These are phyloP conservation scores for Dothideomycetes sp. DNA, from an alignment of 2,329 filamentous ascomycete species.

Conservation along the genomic window DNA sequence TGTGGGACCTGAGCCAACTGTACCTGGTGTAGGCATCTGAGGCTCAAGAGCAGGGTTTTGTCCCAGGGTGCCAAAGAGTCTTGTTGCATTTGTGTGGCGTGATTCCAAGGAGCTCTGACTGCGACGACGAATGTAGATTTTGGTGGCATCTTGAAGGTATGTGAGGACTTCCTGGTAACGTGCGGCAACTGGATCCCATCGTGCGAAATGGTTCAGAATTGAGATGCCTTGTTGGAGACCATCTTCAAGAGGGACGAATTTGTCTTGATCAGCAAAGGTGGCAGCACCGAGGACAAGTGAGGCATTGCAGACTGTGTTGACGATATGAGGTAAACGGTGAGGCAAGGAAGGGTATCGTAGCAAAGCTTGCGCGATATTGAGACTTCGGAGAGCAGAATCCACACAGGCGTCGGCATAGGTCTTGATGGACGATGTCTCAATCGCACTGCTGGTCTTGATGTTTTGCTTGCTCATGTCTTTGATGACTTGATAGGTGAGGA, in stretches of 20 bases:
- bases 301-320: constrained; percentile 14
- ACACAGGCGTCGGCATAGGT: constrained; percentile 13
- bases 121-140: constrained; percentile 7
- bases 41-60: neutral
- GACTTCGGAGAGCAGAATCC: constrained; percentile 8
- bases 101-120: constrained; percentile 5
- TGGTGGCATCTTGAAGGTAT: constrained; percentile 15
- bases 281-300: constrained; percentile 23
- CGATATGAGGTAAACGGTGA: constrained; percentile 9
- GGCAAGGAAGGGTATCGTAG: constrained; percentile 7
- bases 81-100: neutral
- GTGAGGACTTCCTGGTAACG: constrained; percentile 22
- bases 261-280: constrained; percentile 20
- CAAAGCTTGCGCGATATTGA: constrained; percentile 3
- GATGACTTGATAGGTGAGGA: constrained; percentile 38
- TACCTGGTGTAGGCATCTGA: neutral
- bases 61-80: constrained; percentile 7
- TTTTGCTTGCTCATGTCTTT: constrained; percentile 17
- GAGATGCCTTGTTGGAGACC: constrained; percentile 17
- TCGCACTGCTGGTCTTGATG: constrained; percentile 16
- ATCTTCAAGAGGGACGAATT: constrained; percentile 17
- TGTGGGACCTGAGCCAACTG: neutral
- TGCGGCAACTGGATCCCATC: constrained; percentile 22
- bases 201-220: constrained; percentile 22
- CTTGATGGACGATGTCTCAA: constrained; percentile 9